Base-by-base conservation (phyloP, 257 asterid species). In the Marsdenia floribunda region DNA sequence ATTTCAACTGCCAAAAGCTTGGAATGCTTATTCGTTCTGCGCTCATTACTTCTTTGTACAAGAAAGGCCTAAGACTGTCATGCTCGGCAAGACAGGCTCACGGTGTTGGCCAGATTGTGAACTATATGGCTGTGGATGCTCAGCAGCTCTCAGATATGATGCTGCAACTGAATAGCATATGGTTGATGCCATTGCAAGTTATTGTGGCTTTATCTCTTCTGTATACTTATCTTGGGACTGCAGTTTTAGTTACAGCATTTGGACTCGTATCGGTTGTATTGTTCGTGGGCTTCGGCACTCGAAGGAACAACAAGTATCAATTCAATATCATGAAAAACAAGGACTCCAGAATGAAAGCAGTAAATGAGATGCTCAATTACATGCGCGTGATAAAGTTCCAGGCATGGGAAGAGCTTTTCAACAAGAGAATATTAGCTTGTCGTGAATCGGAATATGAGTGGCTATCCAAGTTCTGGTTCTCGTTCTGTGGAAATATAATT, bases 111-210 rank as follows among this genome's bases (percentile, higher is more conserved):
- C 98, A 92, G 79, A 94, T 92, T 35, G 98, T 92, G 26, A 94
- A 94, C 75, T 94, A 94, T 80, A 94, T 94, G 97, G 96, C 97
- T 0, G 98, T 94, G 10, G 99, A 94, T 76, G 97, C 97, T 14
- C 99, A 94, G 77, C 99, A 94, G 85, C 88, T 94, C 0, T 87
- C 98, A 0, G 98, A 94, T 75, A 94, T 94, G 99, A 90, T 94
- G 96, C 82, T 92, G 57, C 99, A 92, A 81, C 83, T 94, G 3
- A 97, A 94, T 53, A 80, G 81, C 78, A 47, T 94, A 46, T 94
- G 99, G 99, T 76, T 89, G 3, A 90, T 88, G 97, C 99, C 98
- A 0, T 22, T 90, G 79, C 98, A 94, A 85, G 78, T 90, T 3
- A n/a, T 64, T 0, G 89, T 90, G n/a, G 95, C 97, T 9, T 64